Evolutionary conservation across 208 protist genomes (phyloP).

Genomic region (Crithidia mellificae): DNA sequence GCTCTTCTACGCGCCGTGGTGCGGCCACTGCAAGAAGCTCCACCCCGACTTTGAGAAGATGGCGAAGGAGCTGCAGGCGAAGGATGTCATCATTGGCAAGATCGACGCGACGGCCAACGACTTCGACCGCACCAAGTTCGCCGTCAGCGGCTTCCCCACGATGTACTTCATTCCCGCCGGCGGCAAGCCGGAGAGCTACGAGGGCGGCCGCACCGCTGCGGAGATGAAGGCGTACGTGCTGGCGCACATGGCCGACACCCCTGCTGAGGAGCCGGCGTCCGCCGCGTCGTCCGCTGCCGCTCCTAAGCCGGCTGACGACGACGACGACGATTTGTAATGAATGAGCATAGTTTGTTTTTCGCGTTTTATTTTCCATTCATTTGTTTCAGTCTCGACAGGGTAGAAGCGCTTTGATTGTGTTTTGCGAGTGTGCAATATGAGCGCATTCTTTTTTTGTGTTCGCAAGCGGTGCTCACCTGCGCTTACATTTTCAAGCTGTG

Average conservation of each 20-base stretch:
- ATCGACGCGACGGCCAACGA: slow-evolving; percentile 79
- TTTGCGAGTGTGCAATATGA: too few relatives aligned
- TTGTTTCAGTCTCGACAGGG: too few relatives aligned
- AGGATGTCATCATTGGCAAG: slow-evolving; percentile 82
- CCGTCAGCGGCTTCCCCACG: slow-evolving; percentile 83
- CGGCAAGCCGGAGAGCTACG: slow-evolving; percentile 58
- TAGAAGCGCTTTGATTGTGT: too few relatives aligned
- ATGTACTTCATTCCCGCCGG: slow-evolving; percentile 80
- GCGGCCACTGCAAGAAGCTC: slow-evolving; percentile 95
- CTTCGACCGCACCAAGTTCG: slow-evolving; percentile 42
- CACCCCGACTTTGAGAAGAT: slow-evolving; percentile 82
- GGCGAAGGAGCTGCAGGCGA: slow-evolving; percentile 50
- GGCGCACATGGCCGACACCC: slow-evolving; percentile 27
- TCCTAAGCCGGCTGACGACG: slow-evolving; percentile 15
- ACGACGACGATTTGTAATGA: slow-evolving; percentile 37
- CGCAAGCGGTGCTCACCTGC: too few relatives aligned
- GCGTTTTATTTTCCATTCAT: too few relatives aligned
- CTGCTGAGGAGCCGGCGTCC: neutral
- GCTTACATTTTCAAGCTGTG: too few relatives aligned
- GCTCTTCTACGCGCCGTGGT: slow-evolving; percentile 97
- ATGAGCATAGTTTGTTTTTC: neutral
- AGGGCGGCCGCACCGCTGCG: slow-evolving; percentile 64
- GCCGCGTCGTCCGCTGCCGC: slow-evolving; percentile 4
- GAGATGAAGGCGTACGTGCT: slow-evolving; percentile 67
- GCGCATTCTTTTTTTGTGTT: too few relatives aligned